Evolutionary conservation across 768 basidiomycete genomes (phyloP).

Genomic region (Galerina sulciceps): DNA sequence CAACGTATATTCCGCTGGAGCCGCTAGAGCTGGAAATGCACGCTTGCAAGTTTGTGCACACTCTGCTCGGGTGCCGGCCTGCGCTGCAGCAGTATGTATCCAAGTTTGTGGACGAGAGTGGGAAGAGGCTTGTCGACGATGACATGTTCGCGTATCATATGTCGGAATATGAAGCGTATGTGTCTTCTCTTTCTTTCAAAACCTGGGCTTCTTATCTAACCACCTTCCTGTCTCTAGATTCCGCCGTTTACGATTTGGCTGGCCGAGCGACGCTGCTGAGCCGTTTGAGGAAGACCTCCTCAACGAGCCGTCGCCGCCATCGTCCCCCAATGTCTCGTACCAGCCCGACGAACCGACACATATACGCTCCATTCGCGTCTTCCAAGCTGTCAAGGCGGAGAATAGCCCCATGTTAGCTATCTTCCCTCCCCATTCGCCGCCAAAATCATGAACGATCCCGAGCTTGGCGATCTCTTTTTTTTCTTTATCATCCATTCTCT

Average conservation of each 20-base stretch:
- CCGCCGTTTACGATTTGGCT: conserved; percentile 69
- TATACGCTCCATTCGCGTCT: conserved; percentile 56
- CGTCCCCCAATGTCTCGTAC: neutral
- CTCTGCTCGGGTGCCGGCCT: conserved; percentile 61
- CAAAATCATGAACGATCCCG: neutral
- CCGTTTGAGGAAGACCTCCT: conserved; percentile 23
- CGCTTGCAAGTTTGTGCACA: conserved; percentile 70
- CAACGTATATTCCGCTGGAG: conserved; percentile 60
- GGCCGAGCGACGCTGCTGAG: conserved; percentile 51
- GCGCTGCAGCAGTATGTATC: conserved; percentile 58
- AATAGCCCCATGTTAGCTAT: neutral
- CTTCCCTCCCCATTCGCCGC: neutral
- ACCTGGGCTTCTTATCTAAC: neutral
- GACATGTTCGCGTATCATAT: conserved; percentile 43
- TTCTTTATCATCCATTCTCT: neutral
- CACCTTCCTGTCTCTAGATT: conserved; percentile 47
- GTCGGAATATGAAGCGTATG: conserved; percentile 65
- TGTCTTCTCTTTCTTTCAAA: conserved; percentile 15
- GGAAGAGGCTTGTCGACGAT: conserved; percentile 35
- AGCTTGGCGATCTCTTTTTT: neutral
- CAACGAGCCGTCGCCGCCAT: neutral
- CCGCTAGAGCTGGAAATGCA: conserved; percentile 75
- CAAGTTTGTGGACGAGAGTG: conserved; percentile 39
- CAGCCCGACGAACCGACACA: conserved; percentile 47
- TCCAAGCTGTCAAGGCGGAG: conserved; percentile 47